Percentiles rank a stretch among this genome's conserved stretches.
These are phyloP conservation scores for Sabuloglossum arenarium DNA, from an alignment of 495 filamentous ascomycete species.

Conservation along the genomic window DNA sequence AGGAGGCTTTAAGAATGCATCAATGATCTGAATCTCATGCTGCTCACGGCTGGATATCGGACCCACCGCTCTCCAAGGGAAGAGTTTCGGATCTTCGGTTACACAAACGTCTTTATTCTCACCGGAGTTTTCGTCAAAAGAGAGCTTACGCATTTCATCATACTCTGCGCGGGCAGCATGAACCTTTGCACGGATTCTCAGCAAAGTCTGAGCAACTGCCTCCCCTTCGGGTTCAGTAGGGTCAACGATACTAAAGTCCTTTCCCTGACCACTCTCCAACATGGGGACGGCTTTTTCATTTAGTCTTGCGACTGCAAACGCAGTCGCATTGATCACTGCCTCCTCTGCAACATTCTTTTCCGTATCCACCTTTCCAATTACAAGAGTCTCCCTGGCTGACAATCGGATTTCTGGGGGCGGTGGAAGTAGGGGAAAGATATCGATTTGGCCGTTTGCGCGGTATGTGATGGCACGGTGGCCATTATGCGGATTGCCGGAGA, in stretches of 20 bases:
- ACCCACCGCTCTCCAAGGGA: neutral
- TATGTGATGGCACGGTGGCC: slow-evolving; percentile 48
- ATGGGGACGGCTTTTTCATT: neutral
- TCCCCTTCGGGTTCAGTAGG: neutral
- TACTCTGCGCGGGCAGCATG: neutral
- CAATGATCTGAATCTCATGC: neutral
- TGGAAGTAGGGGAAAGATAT: slow-evolving; percentile 38
- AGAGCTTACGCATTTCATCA: neutral
- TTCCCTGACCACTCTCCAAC: neutral
- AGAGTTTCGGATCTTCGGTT: neutral
- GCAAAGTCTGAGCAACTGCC: neutral
- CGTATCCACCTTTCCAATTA: neutral
- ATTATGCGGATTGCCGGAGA: slow-evolving; percentile 31
- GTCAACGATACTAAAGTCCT: neutral
- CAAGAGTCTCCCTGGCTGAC: neutral
- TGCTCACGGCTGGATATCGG: slow-evolving; percentile 16
- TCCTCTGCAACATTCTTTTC: neutral
- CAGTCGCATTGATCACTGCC: neutral
- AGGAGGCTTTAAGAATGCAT: slow-evolving; percentile 9
- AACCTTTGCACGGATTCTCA: neutral
- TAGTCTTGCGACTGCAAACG: neutral
- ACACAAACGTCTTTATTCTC: neutral
- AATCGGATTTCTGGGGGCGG: slow-evolving; percentile 14
- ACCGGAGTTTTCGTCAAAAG: neutral
- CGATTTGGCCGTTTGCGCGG: slow-evolving; percentile 43